Evolutionary conservation across 2,329 filamentous ascomycete genomes (phyloP).

Genomic region (Cladosporium halotolerans): DNA sequence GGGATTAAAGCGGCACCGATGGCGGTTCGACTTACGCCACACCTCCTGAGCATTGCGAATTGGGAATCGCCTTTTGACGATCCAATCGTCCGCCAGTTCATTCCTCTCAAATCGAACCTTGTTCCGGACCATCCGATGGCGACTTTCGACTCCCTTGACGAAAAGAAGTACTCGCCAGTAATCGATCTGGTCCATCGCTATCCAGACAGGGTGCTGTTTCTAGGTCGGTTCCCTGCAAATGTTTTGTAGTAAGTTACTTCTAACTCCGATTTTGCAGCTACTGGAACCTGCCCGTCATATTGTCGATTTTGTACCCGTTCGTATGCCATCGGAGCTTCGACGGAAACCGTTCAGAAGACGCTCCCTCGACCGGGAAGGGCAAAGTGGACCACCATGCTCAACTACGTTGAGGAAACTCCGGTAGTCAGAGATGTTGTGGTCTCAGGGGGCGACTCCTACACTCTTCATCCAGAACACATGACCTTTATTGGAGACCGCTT

Average conservation of each 20-base stretch:
- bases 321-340: slow-evolving; percentile 52
- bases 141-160: slow-evolving; percentile 54
- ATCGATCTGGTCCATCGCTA: slow-evolving; percentile 58
- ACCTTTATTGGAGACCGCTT: slow-evolving; percentile 50
- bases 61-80: slow-evolving; percentile 55
- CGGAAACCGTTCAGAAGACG: slow-evolving; percentile 41
- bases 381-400: slow-evolving; percentile 53
- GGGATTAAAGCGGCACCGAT: slow-evolving; percentile 53
- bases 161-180: slow-evolving; percentile 51
- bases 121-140: slow-evolving; percentile 49
- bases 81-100: slow-evolving; percentile 55
- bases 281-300: slow-evolving; percentile 56
- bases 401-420: slow-evolving; percentile 49
- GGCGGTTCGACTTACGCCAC: slow-evolving; percentile 55
- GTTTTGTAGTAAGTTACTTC: neutral
- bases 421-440: slow-evolving; percentile 54
- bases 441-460: slow-evolving; percentile 58
- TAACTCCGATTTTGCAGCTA: slow-evolving; percentile 35
- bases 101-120: slow-evolving; percentile 50
- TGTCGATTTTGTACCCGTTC: slow-evolving; percentile 58
- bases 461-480: slow-evolving; percentile 49
- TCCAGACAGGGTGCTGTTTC: slow-evolving; percentile 55
- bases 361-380: slow-evolving; percentile 31
- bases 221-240: slow-evolving; percentile 40
- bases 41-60: slow-evolving; percentile 53